Base-by-base conservation (phyloP, 129 eudicot genomes). In the Smallanthus sonchifolius region DNA sequence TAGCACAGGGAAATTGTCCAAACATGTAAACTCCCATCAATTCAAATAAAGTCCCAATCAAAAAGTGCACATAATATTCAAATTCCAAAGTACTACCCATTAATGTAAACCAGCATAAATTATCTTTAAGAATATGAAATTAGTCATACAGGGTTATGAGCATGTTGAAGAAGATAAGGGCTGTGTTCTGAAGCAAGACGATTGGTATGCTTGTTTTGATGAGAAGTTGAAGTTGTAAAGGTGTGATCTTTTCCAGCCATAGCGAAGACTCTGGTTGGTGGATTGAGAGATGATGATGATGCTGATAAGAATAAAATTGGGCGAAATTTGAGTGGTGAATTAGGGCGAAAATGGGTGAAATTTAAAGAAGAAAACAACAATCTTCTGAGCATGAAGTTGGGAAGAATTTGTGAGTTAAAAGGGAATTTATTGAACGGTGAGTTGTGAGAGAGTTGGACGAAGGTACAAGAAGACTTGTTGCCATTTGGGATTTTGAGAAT, bases 151-250 rank as follows among this genome's bases (percentile, higher is more conserved):
- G 99, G 99, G 72, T 94, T 94, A 84, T 94, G 96, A 75, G 99
- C 99, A 77, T 94, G 99, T 69, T 94, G 99, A 81, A 94, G 97
- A 84, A 91, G 99, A 75, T 94, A 94, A 45, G 99, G 99, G 67
- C 99, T 94, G 43, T 94, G 97, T 79, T 94, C 96, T 28, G 81
- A 65, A 42, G 99, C 97, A 28, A 94, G 92, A 40, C 97, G 97
- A 83, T 94, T 94, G 17, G 94, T 84, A 14, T 83, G 85, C 56
- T 83, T 94, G 20, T 76, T 48, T 61, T 77, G 88, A 32, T 68
- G 24, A 62, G 95, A 85, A 60, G 83, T 28, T 11, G 92, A 65
- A 6, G 83, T 65, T 6, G 88, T 55, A 79, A 79, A 82, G 55
- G 80, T 63, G 11, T 82, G 85, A 66, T 77, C 78, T 19, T 86